Evolutionary conservation across 768 basidiomycete genomes (phyloP).

Genomic region (Psilocybe subaeruginosa): DNA sequence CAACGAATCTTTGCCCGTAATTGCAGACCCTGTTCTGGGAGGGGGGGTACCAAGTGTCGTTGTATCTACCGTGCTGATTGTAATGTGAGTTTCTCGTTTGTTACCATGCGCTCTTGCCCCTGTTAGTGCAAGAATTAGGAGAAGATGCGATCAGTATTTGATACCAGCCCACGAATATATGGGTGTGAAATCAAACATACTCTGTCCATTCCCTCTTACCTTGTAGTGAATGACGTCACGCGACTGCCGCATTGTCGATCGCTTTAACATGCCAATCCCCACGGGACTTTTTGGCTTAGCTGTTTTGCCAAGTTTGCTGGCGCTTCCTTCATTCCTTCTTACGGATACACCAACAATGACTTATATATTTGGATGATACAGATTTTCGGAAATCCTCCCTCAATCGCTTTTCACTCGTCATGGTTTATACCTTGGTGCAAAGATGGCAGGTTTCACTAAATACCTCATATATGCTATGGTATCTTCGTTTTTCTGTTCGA

Average conservation of each 20-base stretch:
- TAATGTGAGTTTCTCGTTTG: constrained; percentile 63
- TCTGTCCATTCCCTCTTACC: not conserved
- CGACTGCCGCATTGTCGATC: constrained; percentile 7
- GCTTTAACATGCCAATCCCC: constrained; percentile 1
- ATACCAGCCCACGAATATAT: not conserved
- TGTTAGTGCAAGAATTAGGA: not conserved
- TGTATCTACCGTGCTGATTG: constrained; percentile 82
- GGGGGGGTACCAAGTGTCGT: constrained; percentile 80
- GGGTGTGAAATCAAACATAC: not conserved
- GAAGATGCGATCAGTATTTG: not conserved
- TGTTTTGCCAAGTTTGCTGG: constrained; percentile 1
- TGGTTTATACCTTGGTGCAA: constrained; percentile 86
- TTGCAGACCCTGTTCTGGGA: constrained; percentile 78
- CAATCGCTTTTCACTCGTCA: constrained; percentile 92
- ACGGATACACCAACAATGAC: not conserved
- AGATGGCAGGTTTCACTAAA: constrained; percentile 75
- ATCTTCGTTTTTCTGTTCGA: not conserved
- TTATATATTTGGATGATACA: constrained; percentile 29
- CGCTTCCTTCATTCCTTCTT: not conserved
- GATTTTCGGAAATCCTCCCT: constrained; percentile 91
- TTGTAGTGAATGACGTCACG: constrained; percentile 15
- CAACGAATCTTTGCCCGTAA: constrained; percentile 86
- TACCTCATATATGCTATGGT: constrained; percentile 73
- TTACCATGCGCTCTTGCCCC: not conserved
- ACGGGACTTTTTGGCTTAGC: not conserved